Evolutionary conservation across 345 rosid genomes (phyloP).

Genomic region (Hypericum androsaemum): DNA sequence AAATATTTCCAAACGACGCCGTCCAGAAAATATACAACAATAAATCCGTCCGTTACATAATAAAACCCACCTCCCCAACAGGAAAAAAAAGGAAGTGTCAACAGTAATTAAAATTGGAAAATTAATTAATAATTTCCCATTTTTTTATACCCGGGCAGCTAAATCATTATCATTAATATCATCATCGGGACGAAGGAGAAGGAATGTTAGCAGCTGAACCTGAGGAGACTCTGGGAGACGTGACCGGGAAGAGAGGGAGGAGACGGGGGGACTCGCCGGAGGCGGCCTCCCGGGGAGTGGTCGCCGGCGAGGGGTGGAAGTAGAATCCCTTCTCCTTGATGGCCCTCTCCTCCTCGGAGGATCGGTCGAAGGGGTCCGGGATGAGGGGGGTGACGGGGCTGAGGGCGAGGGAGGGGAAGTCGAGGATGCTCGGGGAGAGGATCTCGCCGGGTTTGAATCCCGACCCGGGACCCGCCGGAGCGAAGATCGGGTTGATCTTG

Average conservation of each 20-base stretch:
- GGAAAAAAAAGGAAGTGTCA: too few species aligned
- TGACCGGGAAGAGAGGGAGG: slow-evolving; percentile 79
- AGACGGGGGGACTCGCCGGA: slow-evolving; percentile 45
- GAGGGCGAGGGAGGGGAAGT: slow-evolving; percentile 82
- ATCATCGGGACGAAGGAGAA: too few species aligned
- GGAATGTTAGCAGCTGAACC: slow-evolving; percentile 42
- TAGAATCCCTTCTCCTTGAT: slow-evolving; percentile 83
- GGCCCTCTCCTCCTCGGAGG: slow-evolving; percentile 65
- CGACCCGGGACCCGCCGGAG: slow-evolving; percentile 15
- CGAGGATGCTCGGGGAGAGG: slow-evolving; percentile 70
- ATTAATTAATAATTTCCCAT: too few species aligned
- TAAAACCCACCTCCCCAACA: too few species aligned
- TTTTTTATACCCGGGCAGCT: too few species aligned
- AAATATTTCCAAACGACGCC: too few species aligned
- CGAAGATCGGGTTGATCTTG: slow-evolving; percentile 63
- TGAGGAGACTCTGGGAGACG: slow-evolving; percentile 62
- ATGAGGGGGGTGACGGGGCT: slow-evolving; percentile 76
- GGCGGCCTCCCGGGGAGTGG: slow-evolving; percentile 55
- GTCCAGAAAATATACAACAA: too few species aligned
- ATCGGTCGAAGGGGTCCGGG: slow-evolving; percentile 78
- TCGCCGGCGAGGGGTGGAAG: slow-evolving; percentile 77
- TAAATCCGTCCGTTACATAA: too few species aligned
- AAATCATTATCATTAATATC: too few species aligned
- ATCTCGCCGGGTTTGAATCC: slow-evolving; percentile 25
- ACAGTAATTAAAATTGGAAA: too few species aligned